A percentile compares a stretch with the other conserved stretches of the same genome.
Evolutionary conservation across 1,284 basidiomycete species (phyloP).

Genomic region (Apiotrichum gracile): DNA sequence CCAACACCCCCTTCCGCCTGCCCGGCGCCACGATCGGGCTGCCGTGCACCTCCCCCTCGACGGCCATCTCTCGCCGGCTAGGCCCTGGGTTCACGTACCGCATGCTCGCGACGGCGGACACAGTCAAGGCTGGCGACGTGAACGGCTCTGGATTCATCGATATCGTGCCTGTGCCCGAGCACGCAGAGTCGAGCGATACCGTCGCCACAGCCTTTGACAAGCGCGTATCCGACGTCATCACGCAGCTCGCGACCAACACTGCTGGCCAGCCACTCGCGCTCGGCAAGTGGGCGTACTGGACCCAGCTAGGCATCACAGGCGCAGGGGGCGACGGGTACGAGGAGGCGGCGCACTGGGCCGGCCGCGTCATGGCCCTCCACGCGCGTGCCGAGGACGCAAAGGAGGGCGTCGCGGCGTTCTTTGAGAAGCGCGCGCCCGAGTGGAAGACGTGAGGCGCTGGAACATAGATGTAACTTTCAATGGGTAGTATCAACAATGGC

Average conservation of each 20-base stretch:
- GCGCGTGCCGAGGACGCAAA: constrained; percentile 15
- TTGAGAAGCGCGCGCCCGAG: constrained; percentile 14
- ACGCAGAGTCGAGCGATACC: constrained; percentile 6
- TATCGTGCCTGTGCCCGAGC: constrained; percentile 11
- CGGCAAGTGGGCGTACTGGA: constrained; percentile 21
- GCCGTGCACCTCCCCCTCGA: constrained; percentile 13
- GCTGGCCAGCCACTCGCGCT: constrained; percentile 15
- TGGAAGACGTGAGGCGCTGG: constrained; percentile 15
- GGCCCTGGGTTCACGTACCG: constrained; percentile 14
- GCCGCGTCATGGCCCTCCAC: constrained; percentile 19
- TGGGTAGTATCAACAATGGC: too few species aligned
- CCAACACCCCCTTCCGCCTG: constrained; percentile 11
- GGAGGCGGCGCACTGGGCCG: constrained; percentile 14
- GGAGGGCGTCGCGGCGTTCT: constrained; percentile 16
- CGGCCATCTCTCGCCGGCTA: constrained; percentile 11
- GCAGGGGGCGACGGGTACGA: constrained; percentile 14
- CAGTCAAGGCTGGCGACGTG: constrained; percentile 6
- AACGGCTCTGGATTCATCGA: constrained; percentile 8
- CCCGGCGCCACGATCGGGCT: constrained; percentile 15
- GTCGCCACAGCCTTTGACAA: constrained; percentile 5
- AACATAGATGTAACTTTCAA: too few species aligned
- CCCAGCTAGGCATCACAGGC: constrained; percentile 10
- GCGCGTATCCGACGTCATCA: constrained; percentile 8
- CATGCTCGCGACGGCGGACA: constrained; percentile 16
- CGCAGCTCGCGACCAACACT: constrained; percentile 1